Evolutionary conservation across 2,329 filamentous ascomycete genomes (phyloP).

Genomic region (Dendryphion nanum): DNA sequence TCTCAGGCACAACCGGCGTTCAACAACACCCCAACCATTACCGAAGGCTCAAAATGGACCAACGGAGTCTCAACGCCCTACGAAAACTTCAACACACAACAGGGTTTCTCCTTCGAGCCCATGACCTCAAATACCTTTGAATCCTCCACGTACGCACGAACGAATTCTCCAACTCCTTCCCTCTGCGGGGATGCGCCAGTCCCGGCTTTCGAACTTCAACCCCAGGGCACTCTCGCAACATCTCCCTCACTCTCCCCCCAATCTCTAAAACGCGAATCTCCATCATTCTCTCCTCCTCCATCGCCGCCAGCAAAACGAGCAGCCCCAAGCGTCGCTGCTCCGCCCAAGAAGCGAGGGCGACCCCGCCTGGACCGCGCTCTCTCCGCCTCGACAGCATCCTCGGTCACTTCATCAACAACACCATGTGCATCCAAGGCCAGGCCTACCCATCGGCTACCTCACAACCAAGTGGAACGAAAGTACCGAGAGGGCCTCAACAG

Average conservation of each 20-base stretch:
- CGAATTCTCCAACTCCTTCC: slow-evolving; percentile 30
- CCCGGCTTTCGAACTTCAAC: not conserved
- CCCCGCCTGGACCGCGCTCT: slow-evolving; percentile 26
- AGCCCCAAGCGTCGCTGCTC: too few species aligned
- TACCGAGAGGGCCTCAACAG: slow-evolving; percentile 26
- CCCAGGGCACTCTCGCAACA: not conserved
- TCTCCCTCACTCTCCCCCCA: slow-evolving; percentile 25
- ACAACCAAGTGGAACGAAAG: slow-evolving; percentile 29
- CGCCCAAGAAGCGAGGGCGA: slow-evolving; percentile 31
- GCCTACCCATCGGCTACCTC: slow-evolving; percentile 15
- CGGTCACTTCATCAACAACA: slow-evolving; percentile 6
- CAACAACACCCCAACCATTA: slow-evolving; percentile 13
- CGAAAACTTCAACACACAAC: slow-evolving; percentile 11
- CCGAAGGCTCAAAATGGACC: slow-evolving; percentile 9
- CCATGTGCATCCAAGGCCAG: slow-evolving; percentile 1
- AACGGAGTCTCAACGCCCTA: slow-evolving; percentile 19
- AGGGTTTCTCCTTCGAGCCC: slow-evolving; percentile 17
- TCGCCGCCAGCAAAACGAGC: slow-evolving; percentile 22
- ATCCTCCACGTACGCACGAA: slow-evolving; percentile 12
- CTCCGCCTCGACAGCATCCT: slow-evolving; percentile 15
- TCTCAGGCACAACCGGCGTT: slow-evolving; percentile 14
- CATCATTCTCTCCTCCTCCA: slow-evolving; percentile 18
- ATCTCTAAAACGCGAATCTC: slow-evolving; percentile 31
- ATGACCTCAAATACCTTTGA: slow-evolving; percentile 1
- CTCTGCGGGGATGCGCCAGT: slow-evolving; percentile 29